Evolutionary conservation across 495 filamentous ascomycete genomes (phyloP).

Genomic region (Articulospora tetracladia): DNA sequence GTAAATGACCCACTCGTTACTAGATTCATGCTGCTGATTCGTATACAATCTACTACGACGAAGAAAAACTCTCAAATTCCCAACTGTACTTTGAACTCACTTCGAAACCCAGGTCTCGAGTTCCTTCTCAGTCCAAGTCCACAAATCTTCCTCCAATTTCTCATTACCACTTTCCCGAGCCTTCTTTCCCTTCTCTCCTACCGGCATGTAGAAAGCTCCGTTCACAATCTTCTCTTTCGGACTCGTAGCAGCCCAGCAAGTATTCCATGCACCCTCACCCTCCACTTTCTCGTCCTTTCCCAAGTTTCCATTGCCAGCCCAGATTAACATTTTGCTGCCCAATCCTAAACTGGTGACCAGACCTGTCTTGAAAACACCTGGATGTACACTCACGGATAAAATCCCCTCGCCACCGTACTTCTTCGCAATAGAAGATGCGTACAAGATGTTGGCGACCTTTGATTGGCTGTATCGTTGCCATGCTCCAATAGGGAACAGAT

Average conservation of each 20-base stretch:
- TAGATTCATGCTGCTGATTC: too few relatives aligned
- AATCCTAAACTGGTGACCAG: not conserved
- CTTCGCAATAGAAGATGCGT: slow-evolving; percentile 52
- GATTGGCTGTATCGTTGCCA: slow-evolving; percentile 58
- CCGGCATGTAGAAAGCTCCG: slow-evolving; percentile 51
- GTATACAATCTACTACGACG: not conserved
- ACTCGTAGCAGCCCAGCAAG: slow-evolving; percentile 46
- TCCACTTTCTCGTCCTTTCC: not conserved
- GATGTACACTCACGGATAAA: slow-evolving; percentile 55
- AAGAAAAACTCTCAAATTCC: not conserved
- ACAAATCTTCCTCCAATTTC: slow-evolving; percentile 47
- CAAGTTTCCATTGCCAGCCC: not conserved
- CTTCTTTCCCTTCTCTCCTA: slow-evolving; percentile 35
- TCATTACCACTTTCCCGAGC: slow-evolving; percentile 8
- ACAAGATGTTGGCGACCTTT: slow-evolving; percentile 71
- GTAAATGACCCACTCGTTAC: too few relatives aligned
- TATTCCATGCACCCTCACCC: slow-evolving; percentile 7
- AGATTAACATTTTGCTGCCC: not conserved
- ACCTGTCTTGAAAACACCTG: slow-evolving; percentile 48
- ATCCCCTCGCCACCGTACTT: slow-evolving; percentile 47
- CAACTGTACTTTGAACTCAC: not conserved
- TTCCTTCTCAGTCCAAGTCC: slow-evolving; percentile 59
- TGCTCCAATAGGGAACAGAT: slow-evolving; percentile 10
- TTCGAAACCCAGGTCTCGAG: not conserved
- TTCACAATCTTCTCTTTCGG: slow-evolving; percentile 19